Conservation (phyloP, 1,284 basidiomycete species). For the Rhodotorula sp. region DNA sequence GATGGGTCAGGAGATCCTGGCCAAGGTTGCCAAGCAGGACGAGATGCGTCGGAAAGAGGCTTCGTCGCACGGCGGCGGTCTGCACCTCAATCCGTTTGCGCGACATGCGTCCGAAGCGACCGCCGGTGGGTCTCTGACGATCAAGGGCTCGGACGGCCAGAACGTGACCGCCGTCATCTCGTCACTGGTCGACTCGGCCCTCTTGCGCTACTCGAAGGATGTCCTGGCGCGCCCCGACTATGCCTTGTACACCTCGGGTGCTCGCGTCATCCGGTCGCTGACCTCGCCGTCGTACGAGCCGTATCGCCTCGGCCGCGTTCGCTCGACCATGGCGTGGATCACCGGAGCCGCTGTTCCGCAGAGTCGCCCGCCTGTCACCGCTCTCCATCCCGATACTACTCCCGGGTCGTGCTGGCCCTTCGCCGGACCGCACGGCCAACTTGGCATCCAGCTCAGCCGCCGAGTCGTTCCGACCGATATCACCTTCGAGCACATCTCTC, state of each 20-base stretch:
- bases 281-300: slow-evolving; percentile 75
- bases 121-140: not conserved
- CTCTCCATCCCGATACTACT: slow-evolving; percentile 74
- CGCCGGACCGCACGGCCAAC: slow-evolving; percentile 67
- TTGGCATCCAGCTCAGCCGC: slow-evolving; percentile 74
- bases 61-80: slow-evolving; percentile 1
- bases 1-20: slow-evolving; percentile 42
- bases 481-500: slow-evolving; percentile 82
- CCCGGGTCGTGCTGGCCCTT: slow-evolving; percentile 94
- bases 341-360: slow-evolving; percentile 51
- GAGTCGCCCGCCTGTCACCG: slow-evolving; percentile 77
- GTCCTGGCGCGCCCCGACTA: slow-evolving; percentile 76
- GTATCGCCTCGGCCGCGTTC: slow-evolving; percentile 49
- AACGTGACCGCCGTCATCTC: slow-evolving; percentile 36
- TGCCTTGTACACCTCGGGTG: slow-evolving; percentile 80
- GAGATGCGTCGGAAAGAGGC: slow-evolving; percentile 35
- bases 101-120: not conserved
- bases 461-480: slow-evolving; percentile 70
- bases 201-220: slow-evolving; percentile 71
- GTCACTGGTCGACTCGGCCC: slow-evolving; percentile 45
- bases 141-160: slow-evolving; percentile 30
- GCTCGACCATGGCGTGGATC: slow-evolving; percentile 34
- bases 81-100: not conserved
- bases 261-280: slow-evolving; percentile 70
- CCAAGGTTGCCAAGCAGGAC: slow-evolving; percentile 53